phyloP scores from a whole-genome alignment of 495 filamentous ascomycete species.

The Amniculicola lignicola region DNA sequence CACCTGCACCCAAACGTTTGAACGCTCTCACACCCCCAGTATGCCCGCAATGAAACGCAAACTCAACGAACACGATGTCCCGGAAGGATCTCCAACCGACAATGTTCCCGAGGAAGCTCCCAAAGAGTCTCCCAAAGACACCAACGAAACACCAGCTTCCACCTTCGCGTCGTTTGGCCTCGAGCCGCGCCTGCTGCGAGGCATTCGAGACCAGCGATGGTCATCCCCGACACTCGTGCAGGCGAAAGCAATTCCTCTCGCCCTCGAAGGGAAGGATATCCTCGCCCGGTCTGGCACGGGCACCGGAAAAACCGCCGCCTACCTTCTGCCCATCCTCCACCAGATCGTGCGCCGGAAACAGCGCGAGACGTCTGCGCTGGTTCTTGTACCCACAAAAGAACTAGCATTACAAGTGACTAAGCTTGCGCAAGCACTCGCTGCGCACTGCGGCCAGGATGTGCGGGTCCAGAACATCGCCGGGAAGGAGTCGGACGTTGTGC shows the following conservation, averaged over 20 bases:
- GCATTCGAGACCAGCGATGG: slow-evolving; percentile 78
- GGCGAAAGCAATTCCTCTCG: slow-evolving; percentile 79
- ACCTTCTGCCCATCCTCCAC: slow-evolving; percentile 85
- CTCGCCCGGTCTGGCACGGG: slow-evolving; percentile 51
- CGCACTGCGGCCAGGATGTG: slow-evolving; percentile 81
- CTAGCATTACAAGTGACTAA: slow-evolving; percentile 86
- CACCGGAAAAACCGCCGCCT: slow-evolving; percentile 84
- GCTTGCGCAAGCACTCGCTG: slow-evolving; percentile 64
- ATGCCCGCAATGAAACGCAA: slow-evolving; percentile 58
- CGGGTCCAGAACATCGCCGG: slow-evolving; percentile 80
- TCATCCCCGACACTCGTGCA: slow-evolving; percentile 82
- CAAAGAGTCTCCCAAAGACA: background rate
- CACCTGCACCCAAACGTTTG: no score
- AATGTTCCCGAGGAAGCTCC: background rate
- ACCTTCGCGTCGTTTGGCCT: slow-evolving; percentile 54
- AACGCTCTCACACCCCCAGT: background rate
- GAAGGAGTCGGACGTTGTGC: slow-evolving; percentile 80
- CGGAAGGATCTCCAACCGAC: slow-evolving; percentile 41
- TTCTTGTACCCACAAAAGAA: slow-evolving; percentile 92
- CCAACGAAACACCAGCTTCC: slow-evolving; percentile 1
- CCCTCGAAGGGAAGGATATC: slow-evolving; percentile 87
- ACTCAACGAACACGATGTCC: slow-evolving; percentile 58
- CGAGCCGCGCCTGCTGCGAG: slow-evolving; percentile 81
- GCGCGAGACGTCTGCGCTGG: slow-evolving; percentile 59
- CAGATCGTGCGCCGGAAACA: slow-evolving; percentile 71